Conservation (phyloP, 306 rosid species). For the Medicago arabica region DNA sequence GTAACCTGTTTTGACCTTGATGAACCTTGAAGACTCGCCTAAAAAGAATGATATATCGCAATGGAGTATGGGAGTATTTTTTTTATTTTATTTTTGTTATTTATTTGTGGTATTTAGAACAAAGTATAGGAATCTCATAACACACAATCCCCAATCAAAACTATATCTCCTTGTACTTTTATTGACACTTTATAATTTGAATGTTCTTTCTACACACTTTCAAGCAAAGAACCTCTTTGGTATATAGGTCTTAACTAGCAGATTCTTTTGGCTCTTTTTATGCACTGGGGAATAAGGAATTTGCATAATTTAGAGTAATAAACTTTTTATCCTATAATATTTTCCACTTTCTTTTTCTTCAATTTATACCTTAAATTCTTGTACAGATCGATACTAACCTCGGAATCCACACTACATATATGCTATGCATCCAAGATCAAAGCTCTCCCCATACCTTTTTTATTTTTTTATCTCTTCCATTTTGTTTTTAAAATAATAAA, state of each 20-base stretch:
- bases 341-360: constrained; percentile 18
- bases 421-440: constrained; percentile 42
- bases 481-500: constrained; percentile 38
- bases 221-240: constrained; percentile 40
- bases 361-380: constrained; percentile 43
- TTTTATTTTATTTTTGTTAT: too few relatives aligned
- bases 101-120: too few relatives aligned
- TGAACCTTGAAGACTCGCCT: too few relatives aligned
- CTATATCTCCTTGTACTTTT: too few relatives aligned
- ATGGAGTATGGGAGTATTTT: too few relatives aligned
- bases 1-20: too few relatives aligned
- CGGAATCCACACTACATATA: constrained; percentile 51
- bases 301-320: constrained; percentile 34
- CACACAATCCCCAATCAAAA: too few relatives aligned
- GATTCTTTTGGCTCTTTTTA: constrained; percentile 52
- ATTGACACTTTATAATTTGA: constrained; percentile 20
- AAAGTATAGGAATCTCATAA: too few relatives aligned
- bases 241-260: constrained; percentile 18
- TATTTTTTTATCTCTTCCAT: constrained; percentile 22
- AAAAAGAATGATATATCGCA: too few relatives aligned
- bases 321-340: constrained; percentile 11
- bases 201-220: constrained; percentile 40
- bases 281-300: constrained; percentile 47
- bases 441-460: constrained; percentile 21
- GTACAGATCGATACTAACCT: constrained; percentile 45